Evolutionary conservation across 116 monocot genomes (phyloP).

Genomic region (Trichopus zeylanicus): DNA sequence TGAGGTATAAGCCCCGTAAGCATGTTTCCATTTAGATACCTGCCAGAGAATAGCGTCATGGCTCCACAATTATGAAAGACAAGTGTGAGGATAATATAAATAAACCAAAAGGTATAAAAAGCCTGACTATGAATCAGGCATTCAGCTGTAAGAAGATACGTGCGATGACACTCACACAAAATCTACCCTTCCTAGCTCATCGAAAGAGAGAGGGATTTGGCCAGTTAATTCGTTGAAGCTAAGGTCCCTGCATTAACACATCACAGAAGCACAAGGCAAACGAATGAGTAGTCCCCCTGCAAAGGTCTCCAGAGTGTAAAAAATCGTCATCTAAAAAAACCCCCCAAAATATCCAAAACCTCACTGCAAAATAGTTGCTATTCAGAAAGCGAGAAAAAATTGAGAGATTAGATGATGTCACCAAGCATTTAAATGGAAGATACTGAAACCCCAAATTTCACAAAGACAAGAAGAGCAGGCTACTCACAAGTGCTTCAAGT

Average conservation of each 20-base stretch:
- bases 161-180: conserved; percentile 36
- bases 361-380: not conserved
- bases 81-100: not conserved
- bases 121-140: not conserved
- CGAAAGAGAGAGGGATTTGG: conserved; percentile 53
- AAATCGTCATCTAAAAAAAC: not conserved
- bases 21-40: conserved; percentile 63
- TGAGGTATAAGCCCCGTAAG: conserved; percentile 53
- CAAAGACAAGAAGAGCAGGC: not conserved
- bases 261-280: not conserved
- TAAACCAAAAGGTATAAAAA: not conserved
- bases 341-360: not conserved
- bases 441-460: not conserved
- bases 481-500: conserved; percentile 54
- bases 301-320: not conserved
- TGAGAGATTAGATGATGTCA: not conserved
- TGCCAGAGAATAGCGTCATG: conserved; percentile 11
- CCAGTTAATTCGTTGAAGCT: conserved; percentile 67
- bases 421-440: not conserved
- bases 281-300: not conserved
- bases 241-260: conserved; percentile 47
- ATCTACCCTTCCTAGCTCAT: conserved; percentile 29
- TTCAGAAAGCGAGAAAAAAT: not conserved
- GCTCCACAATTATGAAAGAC: not conserved
- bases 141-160: not conserved